Percentiles rank a stretch among this genome's conserved stretches.
Evolutionary conservation across 768 basidiomycete genomes (phyloP).

Genomic region (Lactifluus volemus): DNA sequence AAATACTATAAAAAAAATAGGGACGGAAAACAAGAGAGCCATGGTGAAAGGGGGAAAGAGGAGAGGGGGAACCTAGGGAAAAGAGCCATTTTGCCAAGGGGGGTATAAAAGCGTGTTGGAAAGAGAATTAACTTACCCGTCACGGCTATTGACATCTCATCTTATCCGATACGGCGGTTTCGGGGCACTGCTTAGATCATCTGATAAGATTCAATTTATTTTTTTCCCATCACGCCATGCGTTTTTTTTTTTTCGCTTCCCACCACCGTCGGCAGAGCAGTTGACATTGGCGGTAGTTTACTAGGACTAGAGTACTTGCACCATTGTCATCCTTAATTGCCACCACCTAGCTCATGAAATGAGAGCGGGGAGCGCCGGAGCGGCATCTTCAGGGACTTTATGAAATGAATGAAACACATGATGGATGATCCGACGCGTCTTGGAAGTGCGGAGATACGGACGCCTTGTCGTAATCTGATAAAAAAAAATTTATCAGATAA

Average conservation of each 20-base stretch:
- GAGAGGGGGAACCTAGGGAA: neutral
- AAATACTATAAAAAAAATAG: conserved; percentile 96
- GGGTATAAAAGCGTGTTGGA: conserved; percentile 9
- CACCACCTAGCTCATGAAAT: no score
- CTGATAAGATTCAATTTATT: conserved; percentile 10
- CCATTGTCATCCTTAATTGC: no score
- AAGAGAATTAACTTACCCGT: no score
- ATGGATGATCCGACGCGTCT: no score
- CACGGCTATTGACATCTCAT: conserved; percentile 3
- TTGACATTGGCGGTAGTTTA: no score
- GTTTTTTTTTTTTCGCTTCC: no score
- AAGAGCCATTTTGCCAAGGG: neutral
- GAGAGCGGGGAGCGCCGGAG: no score
- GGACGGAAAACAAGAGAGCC: conserved; percentile 76
- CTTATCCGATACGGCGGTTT: neutral
- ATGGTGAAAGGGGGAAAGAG: conserved; percentile 31
- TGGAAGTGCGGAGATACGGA: neutral
- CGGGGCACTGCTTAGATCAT: conserved; percentile 12
- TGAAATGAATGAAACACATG: no score
- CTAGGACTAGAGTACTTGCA: no score
- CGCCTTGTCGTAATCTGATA: neutral
- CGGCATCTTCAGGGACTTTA: no score
- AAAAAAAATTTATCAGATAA: neutral
- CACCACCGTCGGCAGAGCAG: no score
- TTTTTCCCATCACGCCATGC: no score